Conservation (phyloP, 2,329 filamentous ascomycete genomes). For the Myotisia sp. region DNA sequence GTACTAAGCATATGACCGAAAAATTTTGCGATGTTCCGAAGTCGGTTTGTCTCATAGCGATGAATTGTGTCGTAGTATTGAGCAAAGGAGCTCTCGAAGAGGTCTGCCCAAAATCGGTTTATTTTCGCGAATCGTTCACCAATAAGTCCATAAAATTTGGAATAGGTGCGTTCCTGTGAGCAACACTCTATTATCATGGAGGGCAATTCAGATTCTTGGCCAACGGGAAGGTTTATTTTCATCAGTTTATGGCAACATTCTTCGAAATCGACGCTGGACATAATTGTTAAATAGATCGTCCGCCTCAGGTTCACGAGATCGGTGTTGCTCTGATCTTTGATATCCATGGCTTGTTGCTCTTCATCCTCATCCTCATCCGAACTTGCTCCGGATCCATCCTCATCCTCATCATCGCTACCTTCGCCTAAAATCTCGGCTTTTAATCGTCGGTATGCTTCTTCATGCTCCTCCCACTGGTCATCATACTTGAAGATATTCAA, state of each 20-base stretch:
- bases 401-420: constrained; percentile 69
- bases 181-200: constrained; percentile 97
- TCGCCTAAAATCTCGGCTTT: constrained; percentile 92
- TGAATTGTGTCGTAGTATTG: constrained; percentile 98
- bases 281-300: constrained; percentile 94
- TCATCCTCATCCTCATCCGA: constrained; percentile 61
- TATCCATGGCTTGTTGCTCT: constrained; percentile 73
- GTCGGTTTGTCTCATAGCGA: constrained; percentile 85
- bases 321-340: constrained; percentile 94
- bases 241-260: constrained; percentile 96
- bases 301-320: constrained; percentile 85
- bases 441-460: constrained; percentile 75
- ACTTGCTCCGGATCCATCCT: constrained; percentile 46
- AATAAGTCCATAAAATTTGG: constrained; percentile 91
- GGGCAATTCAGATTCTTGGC: constrained; percentile 76
- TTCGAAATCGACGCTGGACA: constrained; percentile 90
- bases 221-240: constrained; percentile 75
- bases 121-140: constrained; percentile 92
- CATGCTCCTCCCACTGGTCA: constrained; percentile 74
- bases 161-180: constrained; percentile 90
- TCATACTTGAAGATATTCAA: constrained; percentile 96
- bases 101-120: constrained; percentile 82
- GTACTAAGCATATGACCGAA: constrained; percentile 83
- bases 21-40: constrained; percentile 88
- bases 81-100: constrained; percentile 79